Evolutionary conservation across 768 basidiomycete genomes (phyloP).

Genomic region (Wakefieldia striispora): DNA sequence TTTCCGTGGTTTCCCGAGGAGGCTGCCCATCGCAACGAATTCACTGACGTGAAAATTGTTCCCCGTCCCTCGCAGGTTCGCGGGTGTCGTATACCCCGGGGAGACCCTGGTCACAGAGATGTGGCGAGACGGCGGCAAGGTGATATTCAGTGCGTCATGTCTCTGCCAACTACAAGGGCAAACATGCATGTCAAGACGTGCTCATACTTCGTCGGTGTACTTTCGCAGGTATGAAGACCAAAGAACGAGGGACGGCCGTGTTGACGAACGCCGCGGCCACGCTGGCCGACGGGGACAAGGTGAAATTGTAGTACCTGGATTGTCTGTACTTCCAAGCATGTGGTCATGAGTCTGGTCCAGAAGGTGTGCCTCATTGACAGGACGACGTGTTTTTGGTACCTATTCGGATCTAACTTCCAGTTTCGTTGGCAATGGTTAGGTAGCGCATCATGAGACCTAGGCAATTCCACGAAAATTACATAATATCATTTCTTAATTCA

Average conservation of each 20-base stretch:
- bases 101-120: conserved; percentile 95
- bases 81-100: conserved; percentile 90
- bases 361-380: too few species aligned
- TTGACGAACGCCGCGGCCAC: conserved; percentile 84
- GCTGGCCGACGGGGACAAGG: conserved; percentile 50
- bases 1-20: not conserved
- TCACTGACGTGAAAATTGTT: not conserved
- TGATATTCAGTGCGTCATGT: conserved; percentile 81
- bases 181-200: too few species aligned
- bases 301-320: conserved; percentile 48
- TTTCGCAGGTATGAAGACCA: conserved; percentile 74
- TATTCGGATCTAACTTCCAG: too few species aligned
- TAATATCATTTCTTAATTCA: too few species aligned
- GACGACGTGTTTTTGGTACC: too few species aligned
- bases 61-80: conserved; percentile 51
- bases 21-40: too few species aligned
- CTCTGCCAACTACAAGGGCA: not conserved
- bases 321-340: too few species aligned
- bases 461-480: too few species aligned
- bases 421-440: too few species aligned
- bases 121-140: conserved; percentile 94
- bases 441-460: too few species aligned
- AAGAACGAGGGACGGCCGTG: conserved; percentile 73
- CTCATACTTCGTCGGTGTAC: conserved; percentile 1
- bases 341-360: too few species aligned